Base-by-base conservation (phyloP, 176 grass and related monocot genomes). In the Musa schizocarpa region DNA sequence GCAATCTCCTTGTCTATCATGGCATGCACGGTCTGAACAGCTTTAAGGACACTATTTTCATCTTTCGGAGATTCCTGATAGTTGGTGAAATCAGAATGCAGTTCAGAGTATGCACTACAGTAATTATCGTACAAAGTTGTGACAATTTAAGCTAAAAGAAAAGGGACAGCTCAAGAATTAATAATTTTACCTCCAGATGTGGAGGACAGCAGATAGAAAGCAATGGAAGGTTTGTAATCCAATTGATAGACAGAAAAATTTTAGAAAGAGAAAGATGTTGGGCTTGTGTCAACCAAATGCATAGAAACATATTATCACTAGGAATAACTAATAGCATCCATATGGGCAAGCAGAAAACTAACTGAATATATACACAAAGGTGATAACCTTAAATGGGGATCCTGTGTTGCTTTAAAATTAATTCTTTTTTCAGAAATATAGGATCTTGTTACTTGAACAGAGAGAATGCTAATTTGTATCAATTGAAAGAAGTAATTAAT, bases 1-100 rank as follows among this genome's bases (percentile, higher is more conserved):
- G 84, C 80, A 17, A 93, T 75, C 74, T 93, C 88, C 63, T 76
- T 91, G 74, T 98, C 86, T 80, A 98, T 98, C 86, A 91, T 93
- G 10, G 88, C 80, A 77, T 93, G 95, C 56, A 98, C 90, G 54
- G 89, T 91, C 43, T 93, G 77, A 69, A 98, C 90, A 52, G 88
- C 87, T 79, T 87, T 86, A n/a, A 91, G 83, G 68, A 98, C 84
- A 53, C 80, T 88, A 11, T 63, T 73, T 27, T 93, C 90, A 82
- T 91, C 85, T 84, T 93, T 89, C 1, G 88, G 95, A 21, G 90
- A 98, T 76, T 76, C 86, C 90, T 93, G 77, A 6, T 53, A 63
- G 12, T 81, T n/a, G 25, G 71, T 68, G 63, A 22, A 34, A 24
- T 64, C 49, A 53, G 58, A 86, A 23, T 27, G 51, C 8, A 53